phyloP scores from a whole-genome alignment of 352 stramenopile genomes.

The Blastocystis sp. region DNA sequence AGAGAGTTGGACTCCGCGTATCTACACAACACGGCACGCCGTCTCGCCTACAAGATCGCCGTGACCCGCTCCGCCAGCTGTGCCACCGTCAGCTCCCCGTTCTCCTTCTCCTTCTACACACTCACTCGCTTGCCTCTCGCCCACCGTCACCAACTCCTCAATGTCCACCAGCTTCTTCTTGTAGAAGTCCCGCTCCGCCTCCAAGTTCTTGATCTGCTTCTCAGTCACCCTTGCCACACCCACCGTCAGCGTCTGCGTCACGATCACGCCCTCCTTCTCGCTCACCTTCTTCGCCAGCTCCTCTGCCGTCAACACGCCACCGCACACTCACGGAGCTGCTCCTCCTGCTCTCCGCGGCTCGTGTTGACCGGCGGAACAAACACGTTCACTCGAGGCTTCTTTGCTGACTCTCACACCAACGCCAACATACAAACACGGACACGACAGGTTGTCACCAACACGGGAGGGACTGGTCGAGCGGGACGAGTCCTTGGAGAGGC shows the following conservation, averaged over 20 bases:
- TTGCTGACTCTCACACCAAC: conserved; percentile 1
- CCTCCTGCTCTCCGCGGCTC: conserved; percentile 70
- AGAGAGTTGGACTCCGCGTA: not conserved
- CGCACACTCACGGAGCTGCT: conserved; percentile 46
- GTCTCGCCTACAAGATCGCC: not conserved
- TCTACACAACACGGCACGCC: not conserved
- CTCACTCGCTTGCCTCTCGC: not conserved
- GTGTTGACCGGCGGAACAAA: conserved; percentile 69
- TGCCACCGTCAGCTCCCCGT: not conserved
- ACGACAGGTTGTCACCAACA: conserved; percentile 41
- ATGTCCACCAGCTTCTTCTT: conserved; percentile 96
- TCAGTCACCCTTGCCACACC: conserved; percentile 4
- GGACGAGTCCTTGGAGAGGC: not conserved
- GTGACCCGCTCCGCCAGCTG: not conserved
- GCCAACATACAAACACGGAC: not conserved
- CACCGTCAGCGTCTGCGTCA: conserved; percentile 5
- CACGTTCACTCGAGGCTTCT: conserved; percentile 1
- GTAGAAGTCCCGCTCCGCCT: conserved; percentile 96
- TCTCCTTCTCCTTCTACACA: conserved; percentile 10
- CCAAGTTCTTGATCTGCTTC: conserved; percentile 79
- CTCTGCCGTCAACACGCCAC: conserved; percentile 74
- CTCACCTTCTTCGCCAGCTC: conserved; percentile 78
- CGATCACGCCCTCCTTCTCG: conserved; percentile 74
- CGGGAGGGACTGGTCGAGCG: not conserved
- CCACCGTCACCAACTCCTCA: conserved; percentile 84